Base-by-base conservation (phyloP, 768 basidiomycete species). In the Panaeolus cyanescens region DNA sequence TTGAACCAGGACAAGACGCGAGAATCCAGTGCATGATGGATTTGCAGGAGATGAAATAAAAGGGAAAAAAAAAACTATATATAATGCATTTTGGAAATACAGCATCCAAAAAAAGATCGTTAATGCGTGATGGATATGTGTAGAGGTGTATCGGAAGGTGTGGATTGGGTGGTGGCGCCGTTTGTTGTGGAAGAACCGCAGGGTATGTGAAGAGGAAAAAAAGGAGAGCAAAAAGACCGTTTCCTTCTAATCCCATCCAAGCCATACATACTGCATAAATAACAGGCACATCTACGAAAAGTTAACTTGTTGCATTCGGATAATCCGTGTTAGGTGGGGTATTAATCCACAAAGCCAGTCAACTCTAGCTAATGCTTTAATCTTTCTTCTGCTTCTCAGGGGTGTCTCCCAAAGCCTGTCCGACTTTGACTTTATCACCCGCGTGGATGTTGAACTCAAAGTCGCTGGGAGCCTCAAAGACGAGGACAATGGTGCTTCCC, bases 401-500 rank as follows among this genome's bases (percentile, higher is more conserved):
- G 12, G 85, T 71, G 64, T 92, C 86, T 4, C 95, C 95, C 32
- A 99, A 69, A 64, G 79, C 76, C 76, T 98, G 81, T 0, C 96
- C 96, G 33, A 96, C 93, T 72, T 88, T 87, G 62, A 99, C 87
- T 74, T 90, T 92, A 74, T 95, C 84, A 2, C 95, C 93, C 2
- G 88, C 83, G 63, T 86, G 78, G 15, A 95, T 84, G 0, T 78
- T 72, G 68, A 96, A 97, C 72, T 86, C 83, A 71, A 96, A 99
- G 33, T 86, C 77, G 57, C 81, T 77, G 0, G 97, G 96, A 0
- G 96, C 97, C 76, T 99, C 97, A 69, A 98, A 97, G 1, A 99
- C 93, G 53, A 99, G 82, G 19, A 99, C 96, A 68, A 99, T 93
- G 5, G 96, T 99, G 74, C 92, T 94, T 4, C 96, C 96, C 3